Evolutionary conservation across 1,284 basidiomycete species (phyloP).

Genomic region (Cutaneotrichosporon sp.): DNA sequence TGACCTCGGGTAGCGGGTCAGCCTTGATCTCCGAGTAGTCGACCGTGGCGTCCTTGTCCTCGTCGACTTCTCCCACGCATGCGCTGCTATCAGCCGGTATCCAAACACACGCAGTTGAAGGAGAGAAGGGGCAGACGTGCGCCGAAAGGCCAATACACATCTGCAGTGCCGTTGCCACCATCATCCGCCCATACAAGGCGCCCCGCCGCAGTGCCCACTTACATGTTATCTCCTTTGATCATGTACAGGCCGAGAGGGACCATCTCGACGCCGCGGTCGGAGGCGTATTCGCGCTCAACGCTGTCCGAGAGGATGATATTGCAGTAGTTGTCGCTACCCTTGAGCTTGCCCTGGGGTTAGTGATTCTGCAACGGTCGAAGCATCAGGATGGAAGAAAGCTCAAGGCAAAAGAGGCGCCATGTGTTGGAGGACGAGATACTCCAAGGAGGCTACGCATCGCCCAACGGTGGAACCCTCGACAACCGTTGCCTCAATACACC

Average conservation of each 20-base stretch:
- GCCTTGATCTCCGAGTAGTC: conserved; percentile 77
- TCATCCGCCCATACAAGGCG: too few relatives aligned
- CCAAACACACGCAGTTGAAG: too few relatives aligned
- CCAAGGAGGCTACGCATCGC: too few relatives aligned
- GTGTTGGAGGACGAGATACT: neutral
- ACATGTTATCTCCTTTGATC: conserved; percentile 98
- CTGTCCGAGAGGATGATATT: conserved; percentile 88
- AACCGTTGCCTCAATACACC: too few relatives aligned
- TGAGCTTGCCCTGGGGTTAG: conserved; percentile 67
- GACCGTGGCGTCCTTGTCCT: conserved; percentile 70
- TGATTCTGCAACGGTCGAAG: neutral
- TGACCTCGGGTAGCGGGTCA: conserved; percentile 59
- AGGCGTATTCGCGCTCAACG: conserved; percentile 82
- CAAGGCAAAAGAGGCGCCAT: neutral
- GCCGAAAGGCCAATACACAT: neutral
- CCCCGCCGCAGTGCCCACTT: too few relatives aligned
- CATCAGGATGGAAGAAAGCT: neutral
- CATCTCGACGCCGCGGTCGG: conserved; percentile 89
- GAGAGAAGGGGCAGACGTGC: neutral
- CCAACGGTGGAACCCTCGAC: too few relatives aligned
- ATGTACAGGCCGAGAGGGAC: conserved; percentile 93
- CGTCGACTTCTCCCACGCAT: conserved; percentile 86
- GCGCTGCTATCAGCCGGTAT: conserved; percentile 58
- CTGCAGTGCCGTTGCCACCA: too few relatives aligned
- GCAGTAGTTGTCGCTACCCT: conserved; percentile 86